Conservation (phyloP, 345 rosid species). For the Odontarrhena argentea region DNA sequence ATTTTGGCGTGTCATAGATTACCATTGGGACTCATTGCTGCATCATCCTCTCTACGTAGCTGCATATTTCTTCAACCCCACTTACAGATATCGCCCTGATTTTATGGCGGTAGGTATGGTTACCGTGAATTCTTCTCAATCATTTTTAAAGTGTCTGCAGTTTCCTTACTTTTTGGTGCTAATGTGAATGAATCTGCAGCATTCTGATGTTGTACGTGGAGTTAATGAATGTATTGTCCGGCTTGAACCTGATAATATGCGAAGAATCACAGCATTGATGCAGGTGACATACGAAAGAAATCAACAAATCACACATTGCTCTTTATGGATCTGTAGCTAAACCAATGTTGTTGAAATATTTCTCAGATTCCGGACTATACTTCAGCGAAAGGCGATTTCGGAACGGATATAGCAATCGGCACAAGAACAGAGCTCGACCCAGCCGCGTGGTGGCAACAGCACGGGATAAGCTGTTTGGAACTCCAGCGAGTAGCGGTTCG, state of each 20-base stretch:
- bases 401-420: constrained; percentile 80
- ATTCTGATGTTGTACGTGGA: constrained; percentile 78
- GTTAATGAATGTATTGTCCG: constrained; percentile 88
- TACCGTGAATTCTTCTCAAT: not conserved
- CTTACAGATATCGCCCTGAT: constrained; percentile 75
- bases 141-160: not conserved
- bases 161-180: constrained; percentile 11
- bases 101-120: constrained; percentile 61
- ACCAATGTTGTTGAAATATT: constrained; percentile 18
- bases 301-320: constrained; percentile 11
- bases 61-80: constrained; percentile 90
- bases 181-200: constrained; percentile 49
- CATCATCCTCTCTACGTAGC: constrained; percentile 88
- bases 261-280: constrained; percentile 81
- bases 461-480: constrained; percentile 69
- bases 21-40: constrained; percentile 68
- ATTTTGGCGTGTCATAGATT: constrained; percentile 77
- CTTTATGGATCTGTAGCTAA: not conserved
- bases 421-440: constrained; percentile 88
- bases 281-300: constrained; percentile 55
- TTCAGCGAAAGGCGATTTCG: constrained; percentile 79
- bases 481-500: constrained; percentile 82
- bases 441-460: constrained; percentile 79
- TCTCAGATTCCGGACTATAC: constrained; percentile 78
- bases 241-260: constrained; percentile 69